A percentile compares a stretch with the other conserved stretches of the same genome.
These are phyloP conservation scores for Lipomyces yamadae DNA, from an alignment of 805 yeast species.

Conservation along the genomic window DNA sequence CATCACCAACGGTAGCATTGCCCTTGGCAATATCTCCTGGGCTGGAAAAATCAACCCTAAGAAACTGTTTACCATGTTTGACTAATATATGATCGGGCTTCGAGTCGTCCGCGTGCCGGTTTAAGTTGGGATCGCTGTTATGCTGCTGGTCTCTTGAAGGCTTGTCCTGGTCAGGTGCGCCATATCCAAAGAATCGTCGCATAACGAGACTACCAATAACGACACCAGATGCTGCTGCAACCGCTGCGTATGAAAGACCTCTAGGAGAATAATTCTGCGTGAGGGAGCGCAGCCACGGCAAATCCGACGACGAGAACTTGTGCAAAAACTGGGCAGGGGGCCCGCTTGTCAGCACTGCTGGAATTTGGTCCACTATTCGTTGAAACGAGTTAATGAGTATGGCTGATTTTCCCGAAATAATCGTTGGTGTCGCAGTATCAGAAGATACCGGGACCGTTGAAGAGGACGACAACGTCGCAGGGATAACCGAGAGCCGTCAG, in stretches of 20 bases:
- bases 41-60: constrained; percentile 32
- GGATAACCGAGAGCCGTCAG: neutral
- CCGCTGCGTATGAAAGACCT: constrained; percentile 7
- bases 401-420: neutral
- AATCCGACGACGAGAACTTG: constrained; percentile 7
- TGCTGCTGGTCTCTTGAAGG: neutral
- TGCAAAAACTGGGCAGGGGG: constrained; percentile 4
- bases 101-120: constrained; percentile 1
- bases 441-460: constrained; percentile 1
- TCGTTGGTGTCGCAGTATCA: constrained; percentile 7
- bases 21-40: constrained; percentile 38
- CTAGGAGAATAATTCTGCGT: neutral
- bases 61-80: constrained; percentile 31
- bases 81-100: constrained; percentile 33
- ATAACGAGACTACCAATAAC: constrained; percentile 14
- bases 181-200: constrained; percentile 29
- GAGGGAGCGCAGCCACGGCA: constrained; percentile 8
- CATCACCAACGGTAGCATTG: constrained; percentile 38
- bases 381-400: neutral
- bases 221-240: neutral
- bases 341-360: constrained; percentile 5
- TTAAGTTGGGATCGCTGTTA: constrained; percentile 6
- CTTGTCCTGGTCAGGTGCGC: constrained; percentile 11
- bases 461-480: constrained; percentile 7
- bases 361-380: constrained; percentile 1